Base-by-base conservation (phyloP, 768 basidiomycete species). In the Leccinum uliginosum region DNA sequence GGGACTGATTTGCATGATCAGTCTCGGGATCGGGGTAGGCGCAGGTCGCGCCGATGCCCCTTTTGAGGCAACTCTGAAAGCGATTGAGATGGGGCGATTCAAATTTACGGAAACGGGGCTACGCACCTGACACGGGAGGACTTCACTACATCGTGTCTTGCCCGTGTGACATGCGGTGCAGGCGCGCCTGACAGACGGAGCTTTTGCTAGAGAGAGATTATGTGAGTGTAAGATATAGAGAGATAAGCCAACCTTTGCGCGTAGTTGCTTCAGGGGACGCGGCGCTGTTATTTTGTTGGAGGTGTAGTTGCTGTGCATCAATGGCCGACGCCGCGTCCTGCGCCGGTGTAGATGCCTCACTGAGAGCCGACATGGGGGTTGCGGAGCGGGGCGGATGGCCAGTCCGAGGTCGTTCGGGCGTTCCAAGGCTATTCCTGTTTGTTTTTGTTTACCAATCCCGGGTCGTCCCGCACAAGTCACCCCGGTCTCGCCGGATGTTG, bases 131-230 rank as follows among this genome's bases (percentile, higher is more conserved):
- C 89, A 91, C 8, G 89, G 89, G 19, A 91, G 78, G 32, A 83
- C 83, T 73, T 91, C 89, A 63, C 87, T 89, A 65, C 89, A 91
- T 63, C 89, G 77, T 12, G 89, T 91, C 75, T 91, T 91, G 51
- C 89, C 89, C 51, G 87, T 76, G 71, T 91, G 89, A 72, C 89
- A 91, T 14, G 89, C 86, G 38, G 84, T 80, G 61, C 89, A 91
- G 1, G 89, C 89, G 60, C 89, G 79, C 61, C 89, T 82, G 54
- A 90, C 89, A 45, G 88, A 90, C 30, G 89, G 88, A 45, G 85
- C 86, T 73, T 91, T 90, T 58, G 87, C 87, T 89, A 68, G 50
- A 55, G 49, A 61, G 43, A 53, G 34, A 30, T 50, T 51, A 27
- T 49, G 57, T 40, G 53, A 51, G 50, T 9, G 46, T 52, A 58